These are phyloP conservation scores for Rhodamnia rubescens DNA, from an alignment of 345 rosid species.

Conservation along the genomic window DNA sequence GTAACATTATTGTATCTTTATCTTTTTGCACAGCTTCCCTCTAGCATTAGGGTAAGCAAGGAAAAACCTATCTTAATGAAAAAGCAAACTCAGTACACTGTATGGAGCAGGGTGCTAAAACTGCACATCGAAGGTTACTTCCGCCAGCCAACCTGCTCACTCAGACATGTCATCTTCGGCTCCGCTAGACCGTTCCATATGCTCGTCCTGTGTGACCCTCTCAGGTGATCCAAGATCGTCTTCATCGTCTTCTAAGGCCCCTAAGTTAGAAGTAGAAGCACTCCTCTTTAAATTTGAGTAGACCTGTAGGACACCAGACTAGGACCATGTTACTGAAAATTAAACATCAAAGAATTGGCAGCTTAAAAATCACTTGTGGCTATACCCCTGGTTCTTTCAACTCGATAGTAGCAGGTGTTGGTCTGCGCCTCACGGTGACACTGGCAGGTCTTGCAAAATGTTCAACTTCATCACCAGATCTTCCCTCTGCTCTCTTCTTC, in stretches of 20 bases:
- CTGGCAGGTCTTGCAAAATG: slow-evolving; percentile 77
- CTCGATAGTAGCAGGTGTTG: slow-evolving; percentile 49
- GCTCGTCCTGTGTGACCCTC: slow-evolving; percentile 24
- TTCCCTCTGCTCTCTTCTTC: slow-evolving; percentile 89
- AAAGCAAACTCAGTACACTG: background rate
- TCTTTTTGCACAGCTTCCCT: background rate
- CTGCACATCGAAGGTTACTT: background rate
- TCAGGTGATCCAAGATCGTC: slow-evolving; percentile 47
- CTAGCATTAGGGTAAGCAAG: background rate
- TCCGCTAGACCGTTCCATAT: slow-evolving; percentile 40
- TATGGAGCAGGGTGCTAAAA: background rate
- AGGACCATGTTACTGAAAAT: background rate
- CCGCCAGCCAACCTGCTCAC: slow-evolving; percentile 10
- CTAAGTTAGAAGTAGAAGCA: slow-evolving; percentile 34
- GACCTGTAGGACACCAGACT: slow-evolving; percentile 17
- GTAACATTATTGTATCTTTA: background rate
- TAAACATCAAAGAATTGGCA: background rate
- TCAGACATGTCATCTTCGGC: slow-evolving; percentile 73
- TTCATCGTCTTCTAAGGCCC: slow-evolving; percentile 37
- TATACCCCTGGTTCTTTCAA: slow-evolving; percentile 62
- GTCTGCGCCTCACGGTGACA: slow-evolving; percentile 60
- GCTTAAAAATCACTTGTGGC: background rate
- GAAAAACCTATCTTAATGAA: background rate
- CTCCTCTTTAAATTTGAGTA: slow-evolving; percentile 35
- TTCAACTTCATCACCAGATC: slow-evolving; percentile 72